Evolutionary conservation across 2,329 filamentous ascomycete genomes (phyloP), one percentile per base, ranked within the genome.

Genomic region (Nemania sp.): DNA sequence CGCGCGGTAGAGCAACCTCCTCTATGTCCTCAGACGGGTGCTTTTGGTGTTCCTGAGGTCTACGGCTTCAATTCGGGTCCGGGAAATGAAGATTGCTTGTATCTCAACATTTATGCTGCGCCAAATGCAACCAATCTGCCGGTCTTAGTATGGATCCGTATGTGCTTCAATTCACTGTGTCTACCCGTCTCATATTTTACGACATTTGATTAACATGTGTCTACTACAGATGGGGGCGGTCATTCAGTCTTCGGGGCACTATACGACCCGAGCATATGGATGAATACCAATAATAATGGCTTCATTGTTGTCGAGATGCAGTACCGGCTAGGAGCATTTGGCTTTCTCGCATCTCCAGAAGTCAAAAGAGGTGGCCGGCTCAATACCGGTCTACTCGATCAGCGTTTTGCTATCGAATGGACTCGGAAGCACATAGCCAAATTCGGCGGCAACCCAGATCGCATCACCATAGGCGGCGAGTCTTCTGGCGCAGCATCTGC

Each of bases 361-460:
- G 52, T 67, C 26, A 60, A 65, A 33, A 54, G 33, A 15, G 39
- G 54, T 3, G 65, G 65, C 6, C 19, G 77, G 56, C 22, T 64
- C 52, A 59, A 77, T 68, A 52, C 73, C 70, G 58, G 71, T 64
- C 44, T 69, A 58, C 55, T 76, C 63, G 61, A 77, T 72, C 81
- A 84, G 62, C 72, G 78, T 11, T 69, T 82, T 15, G 80, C 80
- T 20, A 68, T 86, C 6, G 71, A 83, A 60, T 86, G 82, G 82
- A 73, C 84, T 3, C 75, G 80, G 49, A 64, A 76, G 36, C 46
- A 69, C 28, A 69, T 70, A 50, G 59, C 64, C n/a, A 62, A 62
- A 20, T 71, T 71, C 49, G 69, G 68, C 15, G 68, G 69, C 14
- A 66, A 72, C 40, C 65, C 67, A 28, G 60, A 50, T 6, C 65